Evolutionary conservation across 768 basidiomycete species (phyloP), one percentile per base, ranked within the genome.

Genomic region (Podaxis sp.): DNA sequence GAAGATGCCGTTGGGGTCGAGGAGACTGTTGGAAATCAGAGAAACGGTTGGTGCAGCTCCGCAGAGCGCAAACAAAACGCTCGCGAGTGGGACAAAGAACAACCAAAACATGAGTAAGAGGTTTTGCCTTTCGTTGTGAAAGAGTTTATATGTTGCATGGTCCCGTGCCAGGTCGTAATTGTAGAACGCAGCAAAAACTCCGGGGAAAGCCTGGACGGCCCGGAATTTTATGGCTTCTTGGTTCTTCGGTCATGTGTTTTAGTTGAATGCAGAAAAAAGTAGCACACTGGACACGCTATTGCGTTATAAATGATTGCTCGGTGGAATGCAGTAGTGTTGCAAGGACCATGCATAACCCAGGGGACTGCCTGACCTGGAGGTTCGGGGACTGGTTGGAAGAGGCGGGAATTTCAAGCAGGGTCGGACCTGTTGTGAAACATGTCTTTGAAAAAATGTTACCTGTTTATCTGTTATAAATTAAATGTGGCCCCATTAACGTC

Each of bases 1-100:
- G 65, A 75, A 81, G 44, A 79, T 69, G 9, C 78, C 77, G 40
- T 73, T 71, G 0, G 72, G 21, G 57, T 81, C 79, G 13, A 79
- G 72, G 27, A 71, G 65, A 11, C 70, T 73, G 61, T 77, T 77
- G 7, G 72, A 70, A 27, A 74, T 65, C 27, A 77, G 64, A n/a
- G 76, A 74, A 27, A 79, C 77, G 3, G 62, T 69, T 16, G 78
- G 79, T 16, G 75, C 79, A n/a, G 74, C 77, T 27, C 35, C 62
- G 50, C 71, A 68, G 40, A 64, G 16, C 23, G 54, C 44, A 10
- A 66, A 6, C 13, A 67, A 44, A 16, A 67, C 14, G n/a, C 62
- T 56, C 10, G 59, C 40, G 23, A 67, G 36, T 1, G 56, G n/a
- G 50, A 61, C 37, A 28, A 63, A 55, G 44, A 59, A 36, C 10